A percentile compares a stretch with the other conserved stretches of the same genome.
These are phyloP conservation scores for Paecilomyces niveus DNA, from an alignment of 2,329 filamentous ascomycete genomes.

Conservation along the genomic window DNA sequence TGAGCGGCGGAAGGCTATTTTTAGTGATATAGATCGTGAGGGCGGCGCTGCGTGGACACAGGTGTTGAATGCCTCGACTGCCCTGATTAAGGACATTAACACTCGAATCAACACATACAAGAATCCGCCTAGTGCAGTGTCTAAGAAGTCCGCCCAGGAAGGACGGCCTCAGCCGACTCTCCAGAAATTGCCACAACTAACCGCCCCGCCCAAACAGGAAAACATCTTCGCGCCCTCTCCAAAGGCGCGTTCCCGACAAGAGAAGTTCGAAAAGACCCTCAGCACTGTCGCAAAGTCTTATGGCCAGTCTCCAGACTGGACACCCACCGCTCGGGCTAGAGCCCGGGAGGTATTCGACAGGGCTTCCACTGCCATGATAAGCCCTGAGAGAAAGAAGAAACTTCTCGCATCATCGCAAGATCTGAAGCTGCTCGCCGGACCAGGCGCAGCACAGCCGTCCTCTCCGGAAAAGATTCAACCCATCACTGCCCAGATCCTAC, in stretches of 20 bases:
- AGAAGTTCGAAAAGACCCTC: slow-evolving; percentile 34
- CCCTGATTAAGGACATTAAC: slow-evolving; percentile 61
- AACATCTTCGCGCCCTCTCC: slow-evolving; percentile 40
- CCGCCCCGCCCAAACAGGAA: slow-evolving; percentile 41
- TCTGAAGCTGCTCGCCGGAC: slow-evolving; percentile 27
- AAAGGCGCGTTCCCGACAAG: slow-evolving; percentile 26
- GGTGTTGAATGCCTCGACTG: slow-evolving; percentile 62
- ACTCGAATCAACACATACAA: slow-evolving; percentile 58
- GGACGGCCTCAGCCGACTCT: slow-evolving; percentile 25
- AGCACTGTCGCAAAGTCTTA: slow-evolving; percentile 40
- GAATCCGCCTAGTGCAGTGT: slow-evolving; percentile 32
- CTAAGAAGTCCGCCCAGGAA: slow-evolving; percentile 35
- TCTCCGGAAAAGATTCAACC: slow-evolving; percentile 45
- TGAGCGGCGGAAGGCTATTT: slow-evolving; percentile 72
- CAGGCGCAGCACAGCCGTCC: slow-evolving; percentile 11
- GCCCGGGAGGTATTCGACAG: slow-evolving; percentile 31
- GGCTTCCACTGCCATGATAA: slow-evolving; percentile 32
- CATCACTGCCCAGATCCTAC: slow-evolving; percentile 41
- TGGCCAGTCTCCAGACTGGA: slow-evolving; percentile 39
- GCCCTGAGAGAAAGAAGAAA: slow-evolving; percentile 32
- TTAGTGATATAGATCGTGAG: slow-evolving; percentile 76
- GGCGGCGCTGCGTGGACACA: slow-evolving; percentile 78
- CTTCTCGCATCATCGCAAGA: slow-evolving; percentile 31
- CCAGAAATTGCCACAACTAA: slow-evolving; percentile 44
- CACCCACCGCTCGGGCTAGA: slow-evolving; percentile 30